Base-by-base conservation (phyloP, 768 basidiomycete species). In the Nidularia pulvinata region DNA sequence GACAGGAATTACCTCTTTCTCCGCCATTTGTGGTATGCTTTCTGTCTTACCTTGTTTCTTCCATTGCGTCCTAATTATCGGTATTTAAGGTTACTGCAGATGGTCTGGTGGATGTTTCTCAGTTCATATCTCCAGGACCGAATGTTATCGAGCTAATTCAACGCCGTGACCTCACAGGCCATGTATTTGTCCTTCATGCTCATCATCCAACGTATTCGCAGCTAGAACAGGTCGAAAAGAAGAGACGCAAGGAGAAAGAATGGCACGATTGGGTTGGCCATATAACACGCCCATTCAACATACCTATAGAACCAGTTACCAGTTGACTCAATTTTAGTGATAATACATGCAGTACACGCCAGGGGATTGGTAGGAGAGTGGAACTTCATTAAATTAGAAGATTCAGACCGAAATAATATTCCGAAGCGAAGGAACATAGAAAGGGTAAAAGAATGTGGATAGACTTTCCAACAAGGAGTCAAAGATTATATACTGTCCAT, bases 191-290 rank as follows among this genome's bases (percentile, higher is more conserved):
- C 32, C 65, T 86, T 5, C 75, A 76, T 47, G 72, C 69, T 1
- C 83, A 86, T 61, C 69, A 61, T 36, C 84, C 84, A 4, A 84
- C 80, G 6, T 57, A 46, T 6, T 63, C 59, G 2, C 84, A 85
- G 59, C 58, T 82, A 2, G 59, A 65, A 25, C 62, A 70, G 53
- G 56, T 74, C n/a, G 58, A 60, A 42, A 58, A 63, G 33, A 60
- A 62, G 44, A 58, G 65, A 4, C 58, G 65, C 45, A 72, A 69
- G 52, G 64, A 77, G 49, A 56, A 62, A 45, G 66, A 67, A 47
- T 82, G 79, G 80, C 55, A 69, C n/a, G 59, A 67, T 5, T 80
- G 77, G 73, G 53, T 75, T n/a, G 46, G 57, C 10, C 50, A 64
- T 33, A 59, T 76, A 46, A 62, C 69, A 2, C 58, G 59, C 44